Percentiles rank a stretch among this genome's conserved stretches.
These are phyloP conservation scores for Chlorencoelia australis DNA, from an alignment of 2,329 filamentous ascomycete species.

Conservation along the genomic window DNA sequence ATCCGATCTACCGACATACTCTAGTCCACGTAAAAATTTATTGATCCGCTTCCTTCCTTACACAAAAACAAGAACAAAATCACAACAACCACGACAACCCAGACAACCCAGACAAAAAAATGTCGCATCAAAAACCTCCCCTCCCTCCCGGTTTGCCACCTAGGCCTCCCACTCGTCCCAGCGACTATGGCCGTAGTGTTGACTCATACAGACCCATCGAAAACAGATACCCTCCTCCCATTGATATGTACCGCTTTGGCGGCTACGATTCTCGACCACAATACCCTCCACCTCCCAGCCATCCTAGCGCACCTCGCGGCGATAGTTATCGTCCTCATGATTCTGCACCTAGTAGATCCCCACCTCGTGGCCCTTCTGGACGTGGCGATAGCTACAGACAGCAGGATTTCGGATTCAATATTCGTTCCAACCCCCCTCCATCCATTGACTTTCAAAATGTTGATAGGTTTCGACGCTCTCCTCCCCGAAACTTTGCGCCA, in stretches of 20 bases:
- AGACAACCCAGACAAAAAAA: too few relatives aligned
- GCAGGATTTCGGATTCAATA: slow-evolving; percentile 19
- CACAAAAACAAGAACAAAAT: slow-evolving; percentile 2
- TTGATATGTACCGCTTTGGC: slow-evolving; percentile 19
- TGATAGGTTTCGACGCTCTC: slow-evolving; percentile 17
- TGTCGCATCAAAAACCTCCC: slow-evolving; percentile 24
- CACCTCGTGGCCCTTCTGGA: slow-evolving; percentile 4
- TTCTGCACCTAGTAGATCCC: slow-evolving; percentile 11
- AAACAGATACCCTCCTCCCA: too few relatives aligned
- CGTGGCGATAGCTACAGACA: slow-evolving; percentile 14
- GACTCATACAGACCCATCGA: slow-evolving; percentile 2
- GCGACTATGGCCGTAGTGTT: neutral
- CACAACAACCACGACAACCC: slow-evolving; percentile 10
- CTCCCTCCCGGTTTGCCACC: slow-evolving; percentile 21
- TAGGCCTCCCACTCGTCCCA: slow-evolving; percentile 5
- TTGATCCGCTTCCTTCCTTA: slow-evolving; percentile 2
- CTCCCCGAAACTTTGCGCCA: slow-evolving; percentile 14
- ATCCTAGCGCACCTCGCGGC: slow-evolving; percentile 3
- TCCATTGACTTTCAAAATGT: slow-evolving; percentile 18
- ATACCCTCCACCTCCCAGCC: slow-evolving; percentile 6
- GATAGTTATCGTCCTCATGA: slow-evolving; percentile 5
- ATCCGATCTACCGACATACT: too few relatives aligned
- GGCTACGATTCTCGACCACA: slow-evolving; percentile 9
- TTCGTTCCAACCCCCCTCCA: slow-evolving; percentile 25
- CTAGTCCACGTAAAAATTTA: too few relatives aligned